These are phyloP conservation scores for Mediolabrus comicus DNA, from an alignment of 108 stramenopile genomes.

Conservation along the genomic window DNA sequence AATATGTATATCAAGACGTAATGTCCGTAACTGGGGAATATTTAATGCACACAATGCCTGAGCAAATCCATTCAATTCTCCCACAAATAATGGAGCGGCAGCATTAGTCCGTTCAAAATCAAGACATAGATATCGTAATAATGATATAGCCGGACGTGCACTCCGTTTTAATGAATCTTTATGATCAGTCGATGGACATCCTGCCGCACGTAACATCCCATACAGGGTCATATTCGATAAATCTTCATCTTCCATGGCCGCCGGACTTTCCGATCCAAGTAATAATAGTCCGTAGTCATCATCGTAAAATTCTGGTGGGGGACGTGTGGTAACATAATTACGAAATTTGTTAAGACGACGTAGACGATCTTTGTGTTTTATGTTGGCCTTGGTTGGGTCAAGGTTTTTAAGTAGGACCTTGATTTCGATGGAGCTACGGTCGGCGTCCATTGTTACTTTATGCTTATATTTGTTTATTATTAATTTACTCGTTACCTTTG, in stretches of 20 bases:
- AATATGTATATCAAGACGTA: constrained; percentile 74
- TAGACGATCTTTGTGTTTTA: constrained; percentile 84
- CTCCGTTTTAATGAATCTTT: constrained; percentile 73
- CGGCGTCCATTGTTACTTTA: constrained; percentile 24
- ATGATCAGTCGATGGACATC: constrained; percentile 63
- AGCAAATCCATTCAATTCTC: constrained; percentile 64
- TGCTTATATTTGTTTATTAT: too few relatives aligned
- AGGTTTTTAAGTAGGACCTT: constrained; percentile 69
- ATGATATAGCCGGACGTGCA: constrained; percentile 70
- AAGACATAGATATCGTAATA: constrained; percentile 74
- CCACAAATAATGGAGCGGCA: neutral
- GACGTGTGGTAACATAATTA: constrained; percentile 64
- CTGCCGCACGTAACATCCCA: constrained; percentile 77
- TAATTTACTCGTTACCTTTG: too few relatives aligned
- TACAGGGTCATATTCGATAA: constrained; percentile 42
- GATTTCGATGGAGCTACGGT: constrained; percentile 67
- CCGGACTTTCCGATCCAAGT: constrained; percentile 68
- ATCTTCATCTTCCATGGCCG: constrained; percentile 64
- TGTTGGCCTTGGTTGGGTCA: constrained; percentile 61
- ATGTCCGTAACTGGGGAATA: constrained; percentile 52
- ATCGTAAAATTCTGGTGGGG: constrained; percentile 86
- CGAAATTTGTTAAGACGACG: constrained; percentile 80
- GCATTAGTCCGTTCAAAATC: constrained; percentile 46
- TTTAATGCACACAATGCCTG: constrained; percentile 61
- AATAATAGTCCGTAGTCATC: constrained; percentile 79